These are phyloP conservation scores for Sarcomyxa edulis DNA, from an alignment of 768 basidiomycete genomes.

Conservation along the genomic window DNA sequence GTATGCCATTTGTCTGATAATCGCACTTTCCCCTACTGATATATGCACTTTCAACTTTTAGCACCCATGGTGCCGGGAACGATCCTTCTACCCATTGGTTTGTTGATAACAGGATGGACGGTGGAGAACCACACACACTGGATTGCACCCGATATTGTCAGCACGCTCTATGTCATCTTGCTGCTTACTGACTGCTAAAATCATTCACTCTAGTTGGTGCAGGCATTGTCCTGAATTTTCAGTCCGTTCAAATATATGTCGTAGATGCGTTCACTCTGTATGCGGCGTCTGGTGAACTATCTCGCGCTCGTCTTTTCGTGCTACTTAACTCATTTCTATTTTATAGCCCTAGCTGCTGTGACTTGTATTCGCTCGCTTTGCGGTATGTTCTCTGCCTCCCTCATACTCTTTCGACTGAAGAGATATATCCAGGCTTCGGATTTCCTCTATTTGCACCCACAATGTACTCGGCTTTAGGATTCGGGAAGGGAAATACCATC, in stretches of 20 bases:
- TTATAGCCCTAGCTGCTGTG: conserved; percentile 57
- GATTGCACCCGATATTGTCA: conserved; percentile 66
- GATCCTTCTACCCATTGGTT: conserved; percentile 56
- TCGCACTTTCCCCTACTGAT: neutral
- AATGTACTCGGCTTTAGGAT: conserved; percentile 62
- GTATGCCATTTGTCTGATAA: conserved; percentile 21
- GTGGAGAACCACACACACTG: conserved; percentile 55
- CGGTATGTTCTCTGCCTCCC: no score
- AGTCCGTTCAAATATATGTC: conserved; percentile 61
- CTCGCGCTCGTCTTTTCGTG: no score
- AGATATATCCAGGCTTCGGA: conserved; percentile 68
- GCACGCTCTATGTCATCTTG: conserved; percentile 13
- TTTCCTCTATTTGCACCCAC: conserved; percentile 76
- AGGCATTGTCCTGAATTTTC: conserved; percentile 55
- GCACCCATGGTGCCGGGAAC: conserved; percentile 58
- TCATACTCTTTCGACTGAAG: no score
- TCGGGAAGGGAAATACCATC: conserved; percentile 65
- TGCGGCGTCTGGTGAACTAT: conserved; percentile 58
- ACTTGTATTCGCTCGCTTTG: conserved; percentile 56
- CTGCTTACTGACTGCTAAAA: neutral
- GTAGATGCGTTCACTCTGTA: conserved; percentile 63
- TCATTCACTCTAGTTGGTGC: conserved; percentile 42
- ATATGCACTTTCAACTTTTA: conserved; percentile 22
- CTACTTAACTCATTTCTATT: no score
- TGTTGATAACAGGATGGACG: conserved; percentile 70